Conservation (phyloP, 2,329 filamentous ascomycete genomes). For the Pestalotiopsis sp. region DNA sequence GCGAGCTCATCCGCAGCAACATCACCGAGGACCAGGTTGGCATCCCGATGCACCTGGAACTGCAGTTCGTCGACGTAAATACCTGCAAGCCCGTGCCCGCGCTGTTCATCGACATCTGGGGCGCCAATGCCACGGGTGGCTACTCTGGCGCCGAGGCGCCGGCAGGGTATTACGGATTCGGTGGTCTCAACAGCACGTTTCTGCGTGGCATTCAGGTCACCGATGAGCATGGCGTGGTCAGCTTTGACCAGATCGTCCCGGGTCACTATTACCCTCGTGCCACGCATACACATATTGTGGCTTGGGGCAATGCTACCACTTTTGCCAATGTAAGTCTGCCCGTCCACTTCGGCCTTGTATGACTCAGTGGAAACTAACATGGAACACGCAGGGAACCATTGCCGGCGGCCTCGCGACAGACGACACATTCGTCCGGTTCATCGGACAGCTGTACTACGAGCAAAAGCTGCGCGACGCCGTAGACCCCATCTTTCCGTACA, state of each 20-base stretch:
- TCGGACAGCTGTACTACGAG: not conserved
- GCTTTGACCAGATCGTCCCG: constrained; percentile 46
- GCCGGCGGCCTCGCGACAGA: not conserved
- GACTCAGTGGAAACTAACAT: not conserved
- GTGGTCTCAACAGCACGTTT: constrained; percentile 45
- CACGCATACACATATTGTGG: constrained; percentile 50
- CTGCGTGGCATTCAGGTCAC: constrained; percentile 44
- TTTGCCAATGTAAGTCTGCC: not conserved
- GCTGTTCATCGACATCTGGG: constrained; percentile 55
- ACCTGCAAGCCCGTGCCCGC: constrained; percentile 54
- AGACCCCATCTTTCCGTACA: not conserved
- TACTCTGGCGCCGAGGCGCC: constrained; percentile 41
- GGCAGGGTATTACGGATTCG: constrained; percentile 25
- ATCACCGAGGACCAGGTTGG: constrained; percentile 50
- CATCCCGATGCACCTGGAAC: constrained; percentile 51
- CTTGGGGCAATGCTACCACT: not conserved
- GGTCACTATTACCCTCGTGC: constrained; percentile 47
- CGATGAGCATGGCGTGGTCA: constrained; percentile 42
- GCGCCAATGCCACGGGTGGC: constrained; percentile 46
- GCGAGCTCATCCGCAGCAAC: constrained; percentile 52
- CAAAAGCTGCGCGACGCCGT: not conserved
- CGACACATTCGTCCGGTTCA: not conserved
- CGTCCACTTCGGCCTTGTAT: not conserved
- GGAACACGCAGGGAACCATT: not conserved
- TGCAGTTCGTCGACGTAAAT: constrained; percentile 56